A percentile compares a stretch with the other conserved stretches of the same genome.
Conservation (phyloP, 768 basidiomycete species). For the Suillus tomentosus region DNA sequence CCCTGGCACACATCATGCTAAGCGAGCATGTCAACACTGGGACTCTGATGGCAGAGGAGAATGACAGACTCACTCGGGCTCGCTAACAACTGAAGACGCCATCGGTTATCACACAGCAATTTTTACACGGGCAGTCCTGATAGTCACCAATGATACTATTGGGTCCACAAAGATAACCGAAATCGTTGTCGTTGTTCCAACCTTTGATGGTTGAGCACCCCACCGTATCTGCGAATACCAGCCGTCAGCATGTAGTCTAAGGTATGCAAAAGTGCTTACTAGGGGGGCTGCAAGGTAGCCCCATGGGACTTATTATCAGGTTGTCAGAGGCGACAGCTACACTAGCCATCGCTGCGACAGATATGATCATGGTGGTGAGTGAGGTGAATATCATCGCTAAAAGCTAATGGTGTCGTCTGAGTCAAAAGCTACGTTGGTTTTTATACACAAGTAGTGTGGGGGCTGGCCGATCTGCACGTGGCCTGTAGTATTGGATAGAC, state of each 20-base stretch:
- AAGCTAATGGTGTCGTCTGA: background rate
- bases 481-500: background rate
- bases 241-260: background rate
- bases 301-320: background rate
- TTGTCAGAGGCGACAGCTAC: background rate
- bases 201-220: background rate
- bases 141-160: accelerated
- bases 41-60: background rate
- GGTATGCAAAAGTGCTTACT: background rate
- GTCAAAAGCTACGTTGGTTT: background rate
- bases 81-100: background rate
- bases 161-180: background rate
- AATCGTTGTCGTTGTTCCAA: background rate
- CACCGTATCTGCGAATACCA: background rate
- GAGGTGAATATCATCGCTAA: background rate
- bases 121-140: background rate
- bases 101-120: background rate
- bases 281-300: background rate
- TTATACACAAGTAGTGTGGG: background rate
- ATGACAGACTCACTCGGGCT: background rate
- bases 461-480: background rate
- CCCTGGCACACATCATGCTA: background rate
- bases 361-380: background rate
- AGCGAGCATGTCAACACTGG: background rate
- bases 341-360: background rate